These are phyloP conservation scores for Fusarium nanum DNA, from an alignment of 2,329 filamentous ascomycete species.

Conservation along the genomic window DNA sequence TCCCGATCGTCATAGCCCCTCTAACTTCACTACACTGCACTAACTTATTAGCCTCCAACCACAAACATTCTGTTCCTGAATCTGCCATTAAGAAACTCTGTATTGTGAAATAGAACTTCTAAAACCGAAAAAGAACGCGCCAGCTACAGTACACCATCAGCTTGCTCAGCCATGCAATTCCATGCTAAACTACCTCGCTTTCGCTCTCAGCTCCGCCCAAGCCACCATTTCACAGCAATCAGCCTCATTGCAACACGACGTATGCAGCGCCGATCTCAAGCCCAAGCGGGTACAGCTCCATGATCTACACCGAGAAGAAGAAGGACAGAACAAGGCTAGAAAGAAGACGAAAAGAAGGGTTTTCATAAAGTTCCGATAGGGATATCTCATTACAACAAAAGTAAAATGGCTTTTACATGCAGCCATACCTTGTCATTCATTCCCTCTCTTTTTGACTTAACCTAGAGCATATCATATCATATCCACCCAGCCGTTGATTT, in stretches of 20 bases:
- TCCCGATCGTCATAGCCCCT: conserved; percentile 27
- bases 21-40: not conserved
- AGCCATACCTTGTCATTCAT: conserved; percentile 26
- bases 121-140: not conserved
- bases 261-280: conserved; percentile 29
- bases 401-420: conserved; percentile 25
- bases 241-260: conserved; percentile 22
- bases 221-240: conserved; percentile 24
- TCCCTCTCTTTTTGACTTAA: conserved; percentile 17
- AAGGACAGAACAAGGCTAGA: not conserved
- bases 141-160: not conserved
- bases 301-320: not conserved
- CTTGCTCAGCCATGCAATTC: conserved; percentile 13
- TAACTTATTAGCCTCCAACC: not conserved
- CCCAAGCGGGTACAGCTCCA: conserved; percentile 4
- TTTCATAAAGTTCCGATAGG: conserved; percentile 23
- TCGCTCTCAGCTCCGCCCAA: conserved; percentile 2
- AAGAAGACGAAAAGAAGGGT: not conserved
- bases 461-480: conserved; percentile 7
- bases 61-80: conserved; percentile 12
- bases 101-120: not conserved
- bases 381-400: conserved; percentile 37
- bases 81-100: not conserved
- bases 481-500: conserved; percentile 26
- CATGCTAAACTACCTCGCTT: not conserved